Conservation (phyloP, 2,329 filamentous ascomycete species). For the Fusarium duplospermum region DNA sequence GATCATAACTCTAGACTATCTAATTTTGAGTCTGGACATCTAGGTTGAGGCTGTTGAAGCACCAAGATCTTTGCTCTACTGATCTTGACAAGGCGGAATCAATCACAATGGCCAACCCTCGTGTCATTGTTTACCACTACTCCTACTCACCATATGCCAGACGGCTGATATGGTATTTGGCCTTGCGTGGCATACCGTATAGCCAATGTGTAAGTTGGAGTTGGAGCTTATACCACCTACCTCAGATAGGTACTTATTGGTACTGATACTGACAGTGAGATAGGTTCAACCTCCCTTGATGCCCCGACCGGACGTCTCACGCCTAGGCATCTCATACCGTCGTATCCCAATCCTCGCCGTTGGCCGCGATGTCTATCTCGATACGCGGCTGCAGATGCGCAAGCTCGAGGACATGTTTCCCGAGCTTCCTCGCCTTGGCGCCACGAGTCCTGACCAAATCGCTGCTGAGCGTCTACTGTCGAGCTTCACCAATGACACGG, state of each 20-base stretch:
- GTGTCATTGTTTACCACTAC: slow-evolving; percentile 75
- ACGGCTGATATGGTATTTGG: slow-evolving; percentile 74
- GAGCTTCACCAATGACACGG: slow-evolving; percentile 65
- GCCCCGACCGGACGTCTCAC: slow-evolving; percentile 72
- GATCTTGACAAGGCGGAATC: neutral
- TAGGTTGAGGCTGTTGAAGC: neutral
- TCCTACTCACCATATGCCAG: slow-evolving; percentile 72
- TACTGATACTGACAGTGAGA: neutral
- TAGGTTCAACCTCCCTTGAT: slow-evolving; percentile 74
- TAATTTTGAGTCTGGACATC: neutral
- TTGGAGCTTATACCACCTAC: neutral
- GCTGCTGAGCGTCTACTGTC: slow-evolving; percentile 68
- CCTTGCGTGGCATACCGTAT: slow-evolving; percentile 73
- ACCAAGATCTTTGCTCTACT: neutral
- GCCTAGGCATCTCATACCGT: slow-evolving; percentile 73
- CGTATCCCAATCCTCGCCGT: slow-evolving; percentile 77
- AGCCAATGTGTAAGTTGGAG: slow-evolving; percentile 71
- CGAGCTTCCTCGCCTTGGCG: slow-evolving; percentile 51
- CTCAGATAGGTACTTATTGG: neutral
- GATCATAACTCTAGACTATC: neutral
- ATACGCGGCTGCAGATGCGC: slow-evolving; percentile 74
- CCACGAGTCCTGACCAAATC: slow-evolving; percentile 52
- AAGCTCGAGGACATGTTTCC: slow-evolving; percentile 71
- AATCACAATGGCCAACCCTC: slow-evolving; percentile 33
- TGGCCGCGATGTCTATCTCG: slow-evolving; percentile 75